Conservation (phyloP, 129 eudicot genomes). For the Artemisia argyi region DNA sequence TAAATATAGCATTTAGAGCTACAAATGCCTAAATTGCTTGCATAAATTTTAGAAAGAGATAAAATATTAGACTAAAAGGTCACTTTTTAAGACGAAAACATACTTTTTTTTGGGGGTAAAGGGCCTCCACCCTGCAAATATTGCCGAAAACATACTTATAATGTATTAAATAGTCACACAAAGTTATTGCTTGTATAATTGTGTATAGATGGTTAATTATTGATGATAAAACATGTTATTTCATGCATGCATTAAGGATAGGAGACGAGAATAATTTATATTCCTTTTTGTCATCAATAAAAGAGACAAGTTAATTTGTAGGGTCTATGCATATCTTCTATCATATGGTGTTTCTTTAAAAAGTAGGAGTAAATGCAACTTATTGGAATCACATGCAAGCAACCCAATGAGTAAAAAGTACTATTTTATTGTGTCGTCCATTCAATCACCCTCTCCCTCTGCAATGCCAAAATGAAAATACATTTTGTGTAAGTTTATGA, state of each 20-base stretch:
- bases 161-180: neutral
- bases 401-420: constrained; percentile 17
- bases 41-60: too few relatives aligned
- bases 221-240: neutral
- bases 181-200: neutral
- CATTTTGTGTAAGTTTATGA: neutral
- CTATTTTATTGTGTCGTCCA: constrained; percentile 18
- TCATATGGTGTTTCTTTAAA: constrained; percentile 9
- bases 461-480: neutral
- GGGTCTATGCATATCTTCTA: constrained; percentile 27
- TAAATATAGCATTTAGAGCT: too few relatives aligned
- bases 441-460: neutral
- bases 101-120: too few relatives aligned
- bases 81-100: too few relatives aligned
- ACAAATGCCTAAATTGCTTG: too few relatives aligned
- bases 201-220: neutral
- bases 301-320: constrained; percentile 28
- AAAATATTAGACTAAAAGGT: too few relatives aligned
- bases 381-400: constrained; percentile 31
- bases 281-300: constrained; percentile 27
- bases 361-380: constrained; percentile 30
- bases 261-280: constrained; percentile 19
- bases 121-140: too few relatives aligned
- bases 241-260: constrained; percentile 13
- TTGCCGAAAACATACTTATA: too few relatives aligned